A percentile compares a stretch with the other conserved stretches of the same genome.
These are phyloP conservation scores for Cokeromyces recurvatus DNA, from an alignment of 371 early-diverging fungal species.

Conservation along the genomic window DNA sequence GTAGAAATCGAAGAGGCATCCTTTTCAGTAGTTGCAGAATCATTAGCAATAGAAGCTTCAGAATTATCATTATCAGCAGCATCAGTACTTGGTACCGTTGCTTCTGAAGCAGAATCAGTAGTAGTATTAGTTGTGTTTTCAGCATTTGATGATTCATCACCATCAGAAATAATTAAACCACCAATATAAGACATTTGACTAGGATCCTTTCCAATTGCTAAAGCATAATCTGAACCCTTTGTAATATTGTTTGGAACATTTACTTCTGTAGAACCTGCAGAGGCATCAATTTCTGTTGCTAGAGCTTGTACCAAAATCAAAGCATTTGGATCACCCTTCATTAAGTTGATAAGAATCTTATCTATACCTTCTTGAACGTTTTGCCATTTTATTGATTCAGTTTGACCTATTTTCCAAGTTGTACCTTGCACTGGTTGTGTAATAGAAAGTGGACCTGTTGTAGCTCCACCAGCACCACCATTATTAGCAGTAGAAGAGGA, in stretches of 20 bases:
- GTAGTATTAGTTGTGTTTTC: conserved; percentile 1
- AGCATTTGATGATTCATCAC: conserved; percentile 5
- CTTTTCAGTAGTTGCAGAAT: too few species aligned
- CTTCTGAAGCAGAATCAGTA: background rate
- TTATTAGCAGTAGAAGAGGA: background rate
- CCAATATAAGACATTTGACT: conserved; percentile 39
- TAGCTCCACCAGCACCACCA: too few species aligned
- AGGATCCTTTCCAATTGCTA: conserved; percentile 30
- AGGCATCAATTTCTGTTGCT: conserved; percentile 29
- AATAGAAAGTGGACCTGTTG: conserved; percentile 30
- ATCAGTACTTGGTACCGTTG: background rate
- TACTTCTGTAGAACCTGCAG: conserved; percentile 29
- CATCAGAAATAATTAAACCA: conserved; percentile 19
- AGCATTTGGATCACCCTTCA: conserved; percentile 39
- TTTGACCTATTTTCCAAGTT: conserved; percentile 34
- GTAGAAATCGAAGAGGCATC: too few species aligned
- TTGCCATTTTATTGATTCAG: conserved; percentile 39
- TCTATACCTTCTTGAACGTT: conserved; percentile 25
- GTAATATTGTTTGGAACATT: conserved; percentile 35
- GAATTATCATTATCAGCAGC: background rate
- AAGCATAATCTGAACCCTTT: conserved; percentile 32
- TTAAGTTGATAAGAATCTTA: conserved; percentile 34
- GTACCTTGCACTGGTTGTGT: conserved; percentile 33
- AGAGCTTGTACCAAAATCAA: conserved; percentile 32
- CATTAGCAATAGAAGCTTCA: too few species aligned